Evolutionary conservation across 441 rosid species (phyloP).

Genomic region (Corymbia calophylla): DNA sequence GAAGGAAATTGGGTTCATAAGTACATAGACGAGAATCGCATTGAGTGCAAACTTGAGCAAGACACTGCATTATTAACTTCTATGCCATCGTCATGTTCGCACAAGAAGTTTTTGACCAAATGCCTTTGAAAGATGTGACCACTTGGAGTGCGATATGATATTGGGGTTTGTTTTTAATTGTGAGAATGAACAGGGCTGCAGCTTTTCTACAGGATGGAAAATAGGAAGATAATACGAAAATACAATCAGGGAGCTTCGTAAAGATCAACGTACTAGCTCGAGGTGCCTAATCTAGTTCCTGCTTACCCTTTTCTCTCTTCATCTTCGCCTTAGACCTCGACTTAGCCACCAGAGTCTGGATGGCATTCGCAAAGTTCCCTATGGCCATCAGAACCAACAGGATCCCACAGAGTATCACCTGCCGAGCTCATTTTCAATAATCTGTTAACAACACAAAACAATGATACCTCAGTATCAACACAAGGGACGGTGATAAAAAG

Average conservation of each 20-base stretch:
- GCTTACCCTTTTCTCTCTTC: conserved; percentile 1
- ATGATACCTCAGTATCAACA: not conserved
- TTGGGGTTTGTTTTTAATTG: not conserved
- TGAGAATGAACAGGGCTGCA: not conserved
- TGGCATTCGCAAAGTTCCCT: conserved; percentile 2
- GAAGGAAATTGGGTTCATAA: not conserved
- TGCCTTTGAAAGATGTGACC: not conserved
- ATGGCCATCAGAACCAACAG: conserved; percentile 6
- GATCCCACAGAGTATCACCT: conserved; percentile 5
- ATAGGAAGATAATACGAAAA: not conserved
- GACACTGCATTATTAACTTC: not conserved
- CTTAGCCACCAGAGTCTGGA: conserved; percentile 4
- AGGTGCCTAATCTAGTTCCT: not conserved
- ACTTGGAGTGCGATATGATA: not conserved
- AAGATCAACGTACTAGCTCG: not conserved
- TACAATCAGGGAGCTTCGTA: not conserved
- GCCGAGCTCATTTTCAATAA: not conserved
- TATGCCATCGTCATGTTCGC: not conserved
- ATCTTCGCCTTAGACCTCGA: conserved; percentile 10
- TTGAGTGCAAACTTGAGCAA: not conserved
- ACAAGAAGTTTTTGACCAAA: not conserved
- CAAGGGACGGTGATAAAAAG: not conserved
- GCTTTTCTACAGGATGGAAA: not conserved
- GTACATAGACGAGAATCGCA: not conserved
- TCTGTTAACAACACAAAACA: not conserved